These are phyloP conservation scores for Auricularia cornea DNA, from an alignment of 768 basidiomycete species.

Conservation along the genomic window DNA sequence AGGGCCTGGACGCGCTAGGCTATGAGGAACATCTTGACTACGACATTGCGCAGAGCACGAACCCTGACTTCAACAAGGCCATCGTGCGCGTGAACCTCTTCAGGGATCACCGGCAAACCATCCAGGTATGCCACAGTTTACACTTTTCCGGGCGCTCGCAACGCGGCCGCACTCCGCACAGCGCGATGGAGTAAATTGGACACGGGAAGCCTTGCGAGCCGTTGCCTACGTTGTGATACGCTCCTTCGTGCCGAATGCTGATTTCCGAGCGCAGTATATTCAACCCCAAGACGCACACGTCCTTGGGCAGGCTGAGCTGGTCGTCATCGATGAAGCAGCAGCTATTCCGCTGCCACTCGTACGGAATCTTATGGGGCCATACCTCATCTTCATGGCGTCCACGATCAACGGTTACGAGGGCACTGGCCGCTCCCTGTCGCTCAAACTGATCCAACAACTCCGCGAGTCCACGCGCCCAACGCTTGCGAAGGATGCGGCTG, in stretches of 20 bases:
- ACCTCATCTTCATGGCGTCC: slow-evolving; percentile 98
- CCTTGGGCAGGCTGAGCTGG: slow-evolving; percentile 92
- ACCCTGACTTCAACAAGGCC: slow-evolving; percentile 88
- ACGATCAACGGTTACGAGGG: slow-evolving; percentile 99
- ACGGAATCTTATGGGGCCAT: slow-evolving; percentile 83
- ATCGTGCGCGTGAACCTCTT: slow-evolving; percentile 95
- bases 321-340: slow-evolving; percentile 97
- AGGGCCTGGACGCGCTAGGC: slow-evolving; percentile 87
- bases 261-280: slow-evolving; percentile 63
- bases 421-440: slow-evolving; percentile 94
- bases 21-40: slow-evolving; percentile 98
- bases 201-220: too few species aligned
- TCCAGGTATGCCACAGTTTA: slow-evolving; percentile 81
- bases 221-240: too few species aligned
- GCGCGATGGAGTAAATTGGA: too few species aligned
- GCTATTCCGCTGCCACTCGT: slow-evolving; percentile 97
- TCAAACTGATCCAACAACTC: slow-evolving; percentile 95
- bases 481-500: slow-evolving; percentile 50
- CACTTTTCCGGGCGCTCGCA: too few species aligned
- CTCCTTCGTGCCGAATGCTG: too few species aligned
- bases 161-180: too few species aligned
- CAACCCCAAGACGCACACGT: slow-evolving; percentile 98
- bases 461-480: slow-evolving; percentile 84
- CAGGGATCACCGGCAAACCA: slow-evolving; percentile 88
- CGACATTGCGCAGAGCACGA: slow-evolving; percentile 91